Evolutionary conservation across 1,284 basidiomycete genomes (phyloP).

Genomic region (Cryptococcus jaspeensis): DNA sequence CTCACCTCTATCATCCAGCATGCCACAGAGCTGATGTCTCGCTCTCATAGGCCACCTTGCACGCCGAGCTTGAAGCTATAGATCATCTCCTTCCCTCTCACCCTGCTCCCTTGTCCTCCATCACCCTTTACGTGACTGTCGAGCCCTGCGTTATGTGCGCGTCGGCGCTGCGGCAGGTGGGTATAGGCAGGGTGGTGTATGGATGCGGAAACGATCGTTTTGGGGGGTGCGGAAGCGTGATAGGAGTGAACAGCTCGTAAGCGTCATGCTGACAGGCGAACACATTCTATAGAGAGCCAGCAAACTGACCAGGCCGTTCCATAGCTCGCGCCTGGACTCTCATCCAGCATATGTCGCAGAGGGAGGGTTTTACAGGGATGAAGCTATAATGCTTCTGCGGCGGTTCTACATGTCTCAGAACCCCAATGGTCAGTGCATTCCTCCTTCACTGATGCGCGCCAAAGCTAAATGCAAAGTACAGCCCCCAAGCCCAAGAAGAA

Average conservation of each 20-base stretch:
- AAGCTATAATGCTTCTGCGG: conserved; percentile 91
- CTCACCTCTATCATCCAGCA: neutral
- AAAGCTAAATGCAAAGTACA: conserved; percentile 8
- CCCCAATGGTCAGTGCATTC: conserved; percentile 67
- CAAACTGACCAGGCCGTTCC: neutral
- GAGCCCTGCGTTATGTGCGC: conserved; percentile 99
- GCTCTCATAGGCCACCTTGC: conserved; percentile 77
- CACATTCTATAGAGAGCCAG: neutral
- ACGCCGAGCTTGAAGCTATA: conserved; percentile 97
- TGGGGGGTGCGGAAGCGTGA: conserved; percentile 93
- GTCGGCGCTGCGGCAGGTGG: conserved; percentile 87
- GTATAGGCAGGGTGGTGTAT: conserved; percentile 86
- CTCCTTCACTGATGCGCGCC: neutral
- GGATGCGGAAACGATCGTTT: conserved; percentile 97
- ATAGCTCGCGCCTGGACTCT: conserved; percentile 57
- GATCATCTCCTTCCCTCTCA: conserved; percentile 74
- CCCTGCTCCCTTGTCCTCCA: conserved; percentile 66
- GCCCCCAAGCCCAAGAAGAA: conserved; percentile 53
- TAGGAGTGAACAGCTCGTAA: conserved; percentile 77
- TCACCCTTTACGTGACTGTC: conserved; percentile 94
- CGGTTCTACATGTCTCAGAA: conserved; percentile 97
- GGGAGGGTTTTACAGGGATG: conserved; percentile 83
- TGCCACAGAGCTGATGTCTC: neutral
- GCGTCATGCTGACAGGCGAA: conserved; percentile 33
- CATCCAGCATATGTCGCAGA: conserved; percentile 74